These are phyloP conservation scores for Euptelea pleiosperma DNA, from an alignment of 164 flowering plant species.

Conservation along the genomic window DNA sequence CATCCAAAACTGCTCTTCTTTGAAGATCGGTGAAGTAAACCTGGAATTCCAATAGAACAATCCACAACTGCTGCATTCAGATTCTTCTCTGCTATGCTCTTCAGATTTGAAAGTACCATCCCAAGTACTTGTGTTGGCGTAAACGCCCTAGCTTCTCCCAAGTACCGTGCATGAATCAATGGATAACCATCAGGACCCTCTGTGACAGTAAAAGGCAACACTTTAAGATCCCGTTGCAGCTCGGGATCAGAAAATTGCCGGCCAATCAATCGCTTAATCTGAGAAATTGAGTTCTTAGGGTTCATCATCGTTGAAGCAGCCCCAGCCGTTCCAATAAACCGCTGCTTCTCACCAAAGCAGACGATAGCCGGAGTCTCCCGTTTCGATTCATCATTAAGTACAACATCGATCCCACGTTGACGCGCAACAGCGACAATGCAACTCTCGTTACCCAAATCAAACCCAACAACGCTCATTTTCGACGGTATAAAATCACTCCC, in stretches of 20 bases:
- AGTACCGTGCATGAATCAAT: slow-evolving; percentile 62
- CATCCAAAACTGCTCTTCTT: slow-evolving; percentile 86
- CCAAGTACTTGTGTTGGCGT: slow-evolving; percentile 85
- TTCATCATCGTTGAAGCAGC: slow-evolving; percentile 87
- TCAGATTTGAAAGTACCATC: slow-evolving; percentile 80
- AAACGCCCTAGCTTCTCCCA: slow-evolving; percentile 64
- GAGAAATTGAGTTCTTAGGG: slow-evolving; percentile 78
- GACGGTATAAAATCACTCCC: neutral
- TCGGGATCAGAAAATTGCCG: slow-evolving; percentile 75
- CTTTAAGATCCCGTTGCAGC: slow-evolving; percentile 67
- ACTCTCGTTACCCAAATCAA: slow-evolving; percentile 93
- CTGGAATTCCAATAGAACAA: slow-evolving; percentile 92
- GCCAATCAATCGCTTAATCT: slow-evolving; percentile 79
- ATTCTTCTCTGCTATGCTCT: slow-evolving; percentile 86
- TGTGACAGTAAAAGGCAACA: slow-evolving; percentile 67
- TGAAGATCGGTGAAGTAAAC: slow-evolving; percentile 89
- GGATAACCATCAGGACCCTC: slow-evolving; percentile 97
- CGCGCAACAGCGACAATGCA: slow-evolving; percentile 91
- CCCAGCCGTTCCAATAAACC: slow-evolving; percentile 92
- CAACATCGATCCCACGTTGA: slow-evolving; percentile 93
- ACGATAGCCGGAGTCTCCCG: slow-evolving; percentile 95
- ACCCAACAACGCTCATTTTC: slow-evolving; percentile 95
- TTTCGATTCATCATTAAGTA: slow-evolving; percentile 93
- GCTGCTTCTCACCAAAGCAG: slow-evolving; percentile 90
- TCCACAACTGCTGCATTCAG: slow-evolving; percentile 92